Conservation (phyloP, 352 stramenopile genomes). For the Pythium volutum region DNA sequence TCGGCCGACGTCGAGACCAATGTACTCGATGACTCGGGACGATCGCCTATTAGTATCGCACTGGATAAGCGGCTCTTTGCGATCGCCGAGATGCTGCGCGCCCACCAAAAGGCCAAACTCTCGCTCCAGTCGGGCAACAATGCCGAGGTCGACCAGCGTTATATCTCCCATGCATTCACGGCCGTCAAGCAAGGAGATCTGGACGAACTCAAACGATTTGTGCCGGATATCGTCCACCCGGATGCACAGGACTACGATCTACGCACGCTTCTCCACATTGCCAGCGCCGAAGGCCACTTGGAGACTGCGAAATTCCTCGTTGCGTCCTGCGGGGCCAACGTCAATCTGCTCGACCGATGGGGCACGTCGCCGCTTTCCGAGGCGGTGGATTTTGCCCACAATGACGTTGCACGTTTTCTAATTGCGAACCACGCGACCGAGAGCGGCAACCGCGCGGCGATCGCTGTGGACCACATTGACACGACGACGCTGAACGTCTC, state of each 20-base stretch:
- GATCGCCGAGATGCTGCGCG: slow-evolving; percentile 64
- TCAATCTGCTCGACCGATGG: slow-evolving; percentile 80
- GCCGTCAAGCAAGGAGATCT: slow-evolving; percentile 55
- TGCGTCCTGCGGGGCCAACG: slow-evolving; percentile 53
- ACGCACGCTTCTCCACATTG: slow-evolving; percentile 69
- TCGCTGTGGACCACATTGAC: slow-evolving; percentile 64
- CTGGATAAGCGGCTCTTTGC: slow-evolving; percentile 50
- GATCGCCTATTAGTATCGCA: slow-evolving; percentile 65
- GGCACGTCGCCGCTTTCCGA: slow-evolving; percentile 70
- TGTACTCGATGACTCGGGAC: slow-evolving; percentile 48
- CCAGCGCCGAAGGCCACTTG: slow-evolving; percentile 63
- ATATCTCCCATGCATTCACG: slow-evolving; percentile 53
- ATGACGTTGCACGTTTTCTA: slow-evolving; percentile 64
- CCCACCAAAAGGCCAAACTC: slow-evolving; percentile 51
- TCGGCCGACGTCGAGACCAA: slow-evolving; percentile 65
- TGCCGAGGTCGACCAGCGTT: slow-evolving; percentile 32
- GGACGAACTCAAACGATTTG: slow-evolving; percentile 41
- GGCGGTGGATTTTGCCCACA: slow-evolving; percentile 76
- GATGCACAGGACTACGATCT: slow-evolving; percentile 78
- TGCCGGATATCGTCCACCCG: slow-evolving; percentile 52
- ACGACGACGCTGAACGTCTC: slow-evolving; percentile 47
- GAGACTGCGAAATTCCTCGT: slow-evolving; percentile 62
- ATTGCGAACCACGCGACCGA: slow-evolving; percentile 61
- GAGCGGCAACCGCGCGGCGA: slow-evolving; percentile 51
- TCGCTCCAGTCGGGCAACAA: slow-evolving; percentile 29